Evolutionary conservation across 495 filamentous ascomycete genomes (phyloP).

Genomic region (Endocarpon pusillum): DNA sequence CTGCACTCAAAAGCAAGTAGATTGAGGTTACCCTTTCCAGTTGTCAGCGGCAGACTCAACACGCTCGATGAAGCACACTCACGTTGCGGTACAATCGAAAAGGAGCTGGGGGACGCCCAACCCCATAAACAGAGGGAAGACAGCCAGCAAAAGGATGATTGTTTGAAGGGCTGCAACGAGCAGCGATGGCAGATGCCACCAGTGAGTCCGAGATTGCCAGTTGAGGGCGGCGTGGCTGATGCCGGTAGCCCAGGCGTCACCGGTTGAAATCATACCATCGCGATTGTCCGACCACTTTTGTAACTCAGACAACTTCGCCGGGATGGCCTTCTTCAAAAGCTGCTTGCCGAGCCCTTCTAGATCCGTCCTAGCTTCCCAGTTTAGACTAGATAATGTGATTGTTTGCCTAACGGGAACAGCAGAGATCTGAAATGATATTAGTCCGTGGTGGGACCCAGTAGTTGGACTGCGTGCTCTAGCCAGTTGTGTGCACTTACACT

Average conservation of each 20-base stretch:
- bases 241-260: not conserved
- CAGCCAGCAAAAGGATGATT: slow-evolving; percentile 6
- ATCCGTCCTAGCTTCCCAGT: not conserved
- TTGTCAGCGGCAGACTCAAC: no score
- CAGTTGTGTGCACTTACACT: slow-evolving; percentile 7
- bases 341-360: slow-evolving; percentile 3
- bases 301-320: not conserved
- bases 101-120: slow-evolving; percentile 5
- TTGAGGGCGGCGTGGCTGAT: not conserved
- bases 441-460: no score
- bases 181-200: slow-evolving; percentile 8
- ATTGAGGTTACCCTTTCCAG: slow-evolving; percentile 8
- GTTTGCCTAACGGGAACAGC: no score
- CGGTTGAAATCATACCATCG: not conserved
- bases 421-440: no score
- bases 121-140: slow-evolving; percentile 4
- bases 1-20: slow-evolving; percentile 6
- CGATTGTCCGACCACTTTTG: not conserved
- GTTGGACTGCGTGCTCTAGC: not conserved
- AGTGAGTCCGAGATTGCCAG: slow-evolving; percentile 6
- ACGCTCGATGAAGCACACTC: no score
- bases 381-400: slow-evolving; percentile 1
- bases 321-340: not conserved
- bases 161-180: slow-evolving; percentile 6
- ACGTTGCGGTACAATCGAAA: slow-evolving; percentile 6